Conservation (phyloP, 73 alveolate genomes). For the Tetrahymena malaccensis region DNA sequence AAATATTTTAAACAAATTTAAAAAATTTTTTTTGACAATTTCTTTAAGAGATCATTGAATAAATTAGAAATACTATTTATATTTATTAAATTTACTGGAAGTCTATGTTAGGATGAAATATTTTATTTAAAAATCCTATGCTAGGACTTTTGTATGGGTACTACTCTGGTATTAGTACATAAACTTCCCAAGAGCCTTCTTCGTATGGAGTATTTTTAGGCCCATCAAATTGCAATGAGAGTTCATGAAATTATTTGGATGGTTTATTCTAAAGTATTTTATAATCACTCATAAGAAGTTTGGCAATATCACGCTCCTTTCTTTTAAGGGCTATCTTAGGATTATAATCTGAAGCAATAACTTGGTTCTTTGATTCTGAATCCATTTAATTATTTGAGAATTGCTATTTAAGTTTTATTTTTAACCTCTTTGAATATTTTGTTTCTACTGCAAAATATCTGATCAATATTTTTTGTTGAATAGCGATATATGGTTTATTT, state of each 20-base stretch:
- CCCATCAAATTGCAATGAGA: constrained; percentile 46
- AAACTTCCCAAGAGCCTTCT: constrained; percentile 84
- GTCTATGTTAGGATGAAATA: constrained; percentile 92
- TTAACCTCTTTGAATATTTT: background rate
- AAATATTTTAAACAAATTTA: too few relatives aligned
- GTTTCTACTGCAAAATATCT: background rate
- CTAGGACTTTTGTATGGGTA: constrained; percentile 93
- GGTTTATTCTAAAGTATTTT: constrained; percentile 25
- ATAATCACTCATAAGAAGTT: constrained; percentile 76
- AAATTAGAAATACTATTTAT: background rate
- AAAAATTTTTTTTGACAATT: background rate
- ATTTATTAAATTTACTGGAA: constrained; percentile 46
- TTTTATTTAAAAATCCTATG: constrained; percentile 82
- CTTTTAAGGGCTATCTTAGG: constrained; percentile 65
- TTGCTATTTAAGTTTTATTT: background rate
- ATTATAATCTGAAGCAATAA: background rate
- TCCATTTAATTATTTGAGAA: background rate
- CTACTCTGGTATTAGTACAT: constrained; percentile 78
- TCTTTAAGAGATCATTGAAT: background rate
- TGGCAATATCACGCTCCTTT: constrained; percentile 85
- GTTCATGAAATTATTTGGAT: background rate
- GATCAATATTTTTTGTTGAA: background rate
- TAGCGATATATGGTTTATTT: background rate
- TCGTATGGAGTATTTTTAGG: constrained; percentile 88
- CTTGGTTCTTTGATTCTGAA: background rate